Base-by-base conservation (phyloP, 495 filamentous ascomycete genomes). In the Evansstolkia leycettana region DNA sequence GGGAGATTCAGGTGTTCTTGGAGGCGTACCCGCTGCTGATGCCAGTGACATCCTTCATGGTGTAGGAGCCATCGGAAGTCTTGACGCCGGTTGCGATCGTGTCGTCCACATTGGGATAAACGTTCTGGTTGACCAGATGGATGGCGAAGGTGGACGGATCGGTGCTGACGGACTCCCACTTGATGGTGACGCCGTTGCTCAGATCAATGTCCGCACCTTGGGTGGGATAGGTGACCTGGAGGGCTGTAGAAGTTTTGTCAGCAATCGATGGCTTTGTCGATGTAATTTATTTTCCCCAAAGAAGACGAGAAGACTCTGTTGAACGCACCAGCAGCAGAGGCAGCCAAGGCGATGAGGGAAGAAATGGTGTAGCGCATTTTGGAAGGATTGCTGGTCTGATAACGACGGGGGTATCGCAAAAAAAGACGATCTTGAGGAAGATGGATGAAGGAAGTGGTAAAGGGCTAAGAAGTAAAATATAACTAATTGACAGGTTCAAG, bases 21-120 rank as follows among this genome's bases (percentile, higher is more conserved):
- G 9, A n/a, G n/a, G 4, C 20, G 20, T 47, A 57, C 54, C 46
- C 52, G 17, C 28, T 31, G 6, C 43, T 29, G 16, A 46, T 39
- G 10, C 43, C 50, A 31, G 32, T 34, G 29, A 55, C 24, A 11
- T 28, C 42, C 17, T 51, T 49, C 18, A 58, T 50, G 1, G 40
- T 52, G 20, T 56, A 62, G 6, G 54, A 51, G 3, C 51, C 54
- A 13, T 35, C 38, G 7, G 43, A 43, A 2, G 50, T 47, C 14
- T 58, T 45, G 14, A 60, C 46, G 36, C 49, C 41, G 7, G 42
- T 34, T 7, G 54, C 56, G 28, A 67, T 57, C 4, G 63, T 56
- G 28, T 64, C 55, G 13, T 62, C 48, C 1, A 68, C 42, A 0
- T 46, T 45, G 3, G 58, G 58, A 26, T 60, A 58, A 26, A 47